Evolutionary conservation across 129 eudicot genomes (phyloP), one percentile per base, ranked within the genome.

Genomic region (Ambrosia trifida): DNA sequence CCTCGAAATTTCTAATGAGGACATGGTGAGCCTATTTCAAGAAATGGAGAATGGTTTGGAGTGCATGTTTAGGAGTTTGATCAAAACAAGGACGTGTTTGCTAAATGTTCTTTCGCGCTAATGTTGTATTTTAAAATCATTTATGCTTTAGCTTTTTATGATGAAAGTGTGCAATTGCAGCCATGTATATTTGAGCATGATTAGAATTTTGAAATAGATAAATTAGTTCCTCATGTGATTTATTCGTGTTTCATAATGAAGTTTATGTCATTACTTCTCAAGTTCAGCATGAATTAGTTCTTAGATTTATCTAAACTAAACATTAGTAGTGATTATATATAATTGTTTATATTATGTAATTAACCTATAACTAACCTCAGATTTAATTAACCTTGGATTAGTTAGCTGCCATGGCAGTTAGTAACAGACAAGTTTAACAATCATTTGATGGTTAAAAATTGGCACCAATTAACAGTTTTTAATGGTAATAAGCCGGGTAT

Each of bases 1-100:
- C 35, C 63, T 72, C 31, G 84, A 61, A 16, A 68, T 70, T 5
- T 59, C 69, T 0, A 79, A 82, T 51, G 80, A 83, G 19, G 77
- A 72, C 36, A 30, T 87, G 72, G 86, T 73, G 77, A 68, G 64
- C 64, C 66, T 64, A 40, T 66, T 83, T 75, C 79, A 78, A 64
- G 76, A 69, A 58, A 75, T 83, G 76, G 88, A 83, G 80, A 78
- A 76, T 75, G 86, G 78, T 45, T 81, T 86, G 54, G 84, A 78
- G 68, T 73, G 75, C 65, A 47, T 83, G 64, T 78, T 78, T 72
- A 86, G 80, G 80, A 78, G 81, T 32, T 76, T 86, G 74, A 69
- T 79, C 54, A 79, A 72, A 76, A 78, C 88, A 49, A 83, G 85
- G 57, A 60, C 84, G 16, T 80, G 73, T 52, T 79, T 86, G 2